Conservation (phyloP, 176 grass and related monocot genomes). For the Secale cereale region DNA sequence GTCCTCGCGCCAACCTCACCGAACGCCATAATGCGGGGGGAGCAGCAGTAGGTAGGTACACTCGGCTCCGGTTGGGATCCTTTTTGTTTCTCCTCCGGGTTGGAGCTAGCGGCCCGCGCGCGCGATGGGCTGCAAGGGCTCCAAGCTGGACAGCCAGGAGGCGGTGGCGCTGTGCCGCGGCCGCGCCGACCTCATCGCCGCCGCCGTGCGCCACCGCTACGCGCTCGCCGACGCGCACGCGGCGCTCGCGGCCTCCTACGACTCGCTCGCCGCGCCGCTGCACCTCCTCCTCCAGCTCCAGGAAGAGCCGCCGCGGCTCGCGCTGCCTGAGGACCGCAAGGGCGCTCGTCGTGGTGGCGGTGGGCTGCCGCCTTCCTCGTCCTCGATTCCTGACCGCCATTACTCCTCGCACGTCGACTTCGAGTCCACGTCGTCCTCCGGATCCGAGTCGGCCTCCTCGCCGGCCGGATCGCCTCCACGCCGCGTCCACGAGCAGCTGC, state of each 20-base stretch:
- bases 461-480: conserved; percentile 16
- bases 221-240: conserved; percentile 67
- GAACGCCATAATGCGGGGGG: conserved; percentile 33
- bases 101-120: background rate
- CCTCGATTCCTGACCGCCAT: background rate
- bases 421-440: conserved; percentile 17
- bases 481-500: conserved; percentile 2
- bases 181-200: conserved; percentile 64
- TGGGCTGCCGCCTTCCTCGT: background rate
- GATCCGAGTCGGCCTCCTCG: conserved; percentile 44
- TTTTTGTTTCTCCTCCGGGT: background rate
- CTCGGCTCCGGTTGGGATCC: background rate
- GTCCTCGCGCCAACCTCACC: conserved; percentile 38
- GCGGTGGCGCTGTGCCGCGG: conserved; percentile 69
- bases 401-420: conserved; percentile 16
- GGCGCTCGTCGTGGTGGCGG: too few species aligned
- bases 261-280: conserved; percentile 52
- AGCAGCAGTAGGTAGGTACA: background rate
- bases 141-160: conserved; percentile 81
- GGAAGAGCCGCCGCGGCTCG: background rate
- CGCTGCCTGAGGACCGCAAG: conserved; percentile 26
- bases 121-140: conserved; percentile 79
- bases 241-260: conserved; percentile 53
- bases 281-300: conserved; percentile 50
- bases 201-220: conserved; percentile 78